These are phyloP conservation scores for Leishmania turanica DNA, from an alignment of 208 protist species.

Conservation along the genomic window DNA sequence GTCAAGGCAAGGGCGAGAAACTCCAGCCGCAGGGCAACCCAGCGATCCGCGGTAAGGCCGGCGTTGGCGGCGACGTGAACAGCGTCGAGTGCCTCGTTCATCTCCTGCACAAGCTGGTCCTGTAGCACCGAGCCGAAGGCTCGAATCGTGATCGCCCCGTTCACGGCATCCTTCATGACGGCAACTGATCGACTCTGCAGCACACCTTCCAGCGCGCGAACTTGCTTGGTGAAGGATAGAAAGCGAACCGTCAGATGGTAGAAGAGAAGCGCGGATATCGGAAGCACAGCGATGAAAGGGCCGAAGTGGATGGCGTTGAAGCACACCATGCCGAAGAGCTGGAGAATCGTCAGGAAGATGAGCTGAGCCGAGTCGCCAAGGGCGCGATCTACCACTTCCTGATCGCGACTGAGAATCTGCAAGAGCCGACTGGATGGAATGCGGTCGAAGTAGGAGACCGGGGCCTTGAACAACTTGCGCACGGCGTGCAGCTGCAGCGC, in stretches of 20 bases:
- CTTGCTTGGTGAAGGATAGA: slow-evolving; percentile 67
- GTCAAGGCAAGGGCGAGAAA: slow-evolving; percentile 72
- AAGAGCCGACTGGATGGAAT: slow-evolving; percentile 57
- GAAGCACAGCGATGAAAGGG: slow-evolving; percentile 65
- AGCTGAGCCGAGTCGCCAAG: slow-evolving; percentile 68
- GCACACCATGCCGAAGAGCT: slow-evolving; percentile 57
- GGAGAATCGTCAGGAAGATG: slow-evolving; percentile 58
- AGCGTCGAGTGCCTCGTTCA: slow-evolving; percentile 65
- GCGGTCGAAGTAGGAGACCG: slow-evolving; percentile 81
- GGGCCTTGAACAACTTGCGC: slow-evolving; percentile 59
- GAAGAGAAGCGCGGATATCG: slow-evolving; percentile 73
- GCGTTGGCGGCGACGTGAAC: slow-evolving; percentile 54
- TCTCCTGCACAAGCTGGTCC: slow-evolving; percentile 51
- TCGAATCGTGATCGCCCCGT: slow-evolving; percentile 67
- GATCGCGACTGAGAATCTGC: slow-evolving; percentile 66
- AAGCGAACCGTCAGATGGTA: slow-evolving; percentile 70
- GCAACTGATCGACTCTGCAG: slow-evolving; percentile 44
- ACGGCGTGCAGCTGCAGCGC: slow-evolving; percentile 59
- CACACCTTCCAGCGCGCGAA: slow-evolving; percentile 65
- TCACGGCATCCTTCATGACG: slow-evolving; percentile 67
- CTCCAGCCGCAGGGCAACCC: slow-evolving; percentile 73
- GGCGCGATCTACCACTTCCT: slow-evolving; percentile 65
- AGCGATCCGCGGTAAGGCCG: slow-evolving; percentile 64
- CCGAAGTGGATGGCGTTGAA: slow-evolving; percentile 70
- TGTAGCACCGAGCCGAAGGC: slow-evolving; percentile 47